These are phyloP conservation scores for Diaporthe sp. DNA, from an alignment of 2,329 filamentous ascomycete species.

Conservation along the genomic window DNA sequence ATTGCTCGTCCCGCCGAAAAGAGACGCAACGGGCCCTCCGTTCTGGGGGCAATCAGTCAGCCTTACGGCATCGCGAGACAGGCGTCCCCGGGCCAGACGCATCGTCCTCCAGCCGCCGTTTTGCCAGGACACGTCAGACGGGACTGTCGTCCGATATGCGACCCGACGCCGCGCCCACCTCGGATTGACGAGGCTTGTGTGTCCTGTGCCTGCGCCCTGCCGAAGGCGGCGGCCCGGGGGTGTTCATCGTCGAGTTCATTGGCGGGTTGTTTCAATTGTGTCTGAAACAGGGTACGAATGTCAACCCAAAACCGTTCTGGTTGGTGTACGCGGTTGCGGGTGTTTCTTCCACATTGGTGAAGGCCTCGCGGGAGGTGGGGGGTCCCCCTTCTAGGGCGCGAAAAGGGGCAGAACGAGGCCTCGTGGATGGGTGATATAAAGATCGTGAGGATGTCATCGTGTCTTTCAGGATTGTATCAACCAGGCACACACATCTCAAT, in stretches of 20 bases:
- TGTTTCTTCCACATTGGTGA: constrained; percentile 15
- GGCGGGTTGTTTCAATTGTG: background rate
- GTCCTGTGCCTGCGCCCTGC: background rate
- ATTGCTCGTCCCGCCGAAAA: constrained; percentile 9
- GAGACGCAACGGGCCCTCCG: background rate
- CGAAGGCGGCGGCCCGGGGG: background rate
- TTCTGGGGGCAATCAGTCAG: background rate
- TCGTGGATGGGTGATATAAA: background rate
- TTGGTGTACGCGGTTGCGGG: background rate
- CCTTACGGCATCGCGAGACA: background rate
- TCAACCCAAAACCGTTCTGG: background rate
- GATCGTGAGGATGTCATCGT: background rate
- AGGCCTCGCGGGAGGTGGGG: constrained; percentile 9
- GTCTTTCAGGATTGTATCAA: background rate
- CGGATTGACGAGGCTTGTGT: background rate
- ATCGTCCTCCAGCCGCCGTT: background rate
- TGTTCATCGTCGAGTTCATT: background rate
- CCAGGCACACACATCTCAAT: background rate
- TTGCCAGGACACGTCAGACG: constrained; percentile 17
- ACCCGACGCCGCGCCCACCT: background rate
- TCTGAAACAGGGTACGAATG: constrained; percentile 18
- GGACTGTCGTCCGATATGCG: constrained; percentile 20
- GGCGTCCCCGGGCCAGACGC: background rate
- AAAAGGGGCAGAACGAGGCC: background rate
- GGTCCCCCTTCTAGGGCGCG: background rate